Evolutionary conservation across 1,284 basidiomycete genomes (phyloP).

Genomic region (Flammula alnicola): DNA sequence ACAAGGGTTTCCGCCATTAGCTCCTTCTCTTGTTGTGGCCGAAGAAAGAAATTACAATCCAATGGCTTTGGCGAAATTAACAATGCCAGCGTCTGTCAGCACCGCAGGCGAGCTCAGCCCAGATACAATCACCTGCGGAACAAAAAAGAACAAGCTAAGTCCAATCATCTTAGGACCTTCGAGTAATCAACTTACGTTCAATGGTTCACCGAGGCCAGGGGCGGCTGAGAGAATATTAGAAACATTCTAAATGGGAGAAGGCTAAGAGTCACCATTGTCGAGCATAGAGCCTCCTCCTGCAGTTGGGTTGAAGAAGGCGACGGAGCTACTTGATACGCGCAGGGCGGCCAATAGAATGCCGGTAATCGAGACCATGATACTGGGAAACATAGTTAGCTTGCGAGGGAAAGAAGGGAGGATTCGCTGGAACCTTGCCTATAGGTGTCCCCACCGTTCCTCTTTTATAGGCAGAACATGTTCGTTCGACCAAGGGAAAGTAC

Average conservation of each 20-base stretch:
- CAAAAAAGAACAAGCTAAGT: not conserved
- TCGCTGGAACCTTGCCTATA: too few species aligned
- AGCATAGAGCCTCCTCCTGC: slow-evolving; percentile 58
- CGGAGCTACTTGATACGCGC: slow-evolving; percentile 18
- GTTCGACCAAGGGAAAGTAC: slow-evolving; percentile 5
- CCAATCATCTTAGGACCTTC: not conserved
- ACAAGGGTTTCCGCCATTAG: too few species aligned
- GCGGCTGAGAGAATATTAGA: slow-evolving; percentile 33
- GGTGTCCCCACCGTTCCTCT: not conserved
- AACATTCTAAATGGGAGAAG: not conserved
- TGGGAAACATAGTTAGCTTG: slow-evolving; percentile 10
- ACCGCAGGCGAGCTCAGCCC: slow-evolving; percentile 58
- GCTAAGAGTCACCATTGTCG: slow-evolving; percentile 34
- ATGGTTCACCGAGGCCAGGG: slow-evolving; percentile 58
- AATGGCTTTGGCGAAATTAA: slow-evolving; percentile 64
- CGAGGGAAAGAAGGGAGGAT: not conserved
- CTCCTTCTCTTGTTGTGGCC: too few species aligned
- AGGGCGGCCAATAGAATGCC: slow-evolving; percentile 7
- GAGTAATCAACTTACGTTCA: slow-evolving; percentile 49
- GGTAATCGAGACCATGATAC: slow-evolving; percentile 6
- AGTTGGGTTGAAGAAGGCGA: slow-evolving; percentile 50
- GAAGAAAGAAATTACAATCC: slow-evolving; percentile 54
- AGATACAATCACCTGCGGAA: slow-evolving; percentile 22
- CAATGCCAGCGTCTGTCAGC: slow-evolving; percentile 56
- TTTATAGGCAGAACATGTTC: slow-evolving; percentile 9